Conservation (phyloP, 192 early-diverging fungal species). For the Coemansia sp. region DNA sequence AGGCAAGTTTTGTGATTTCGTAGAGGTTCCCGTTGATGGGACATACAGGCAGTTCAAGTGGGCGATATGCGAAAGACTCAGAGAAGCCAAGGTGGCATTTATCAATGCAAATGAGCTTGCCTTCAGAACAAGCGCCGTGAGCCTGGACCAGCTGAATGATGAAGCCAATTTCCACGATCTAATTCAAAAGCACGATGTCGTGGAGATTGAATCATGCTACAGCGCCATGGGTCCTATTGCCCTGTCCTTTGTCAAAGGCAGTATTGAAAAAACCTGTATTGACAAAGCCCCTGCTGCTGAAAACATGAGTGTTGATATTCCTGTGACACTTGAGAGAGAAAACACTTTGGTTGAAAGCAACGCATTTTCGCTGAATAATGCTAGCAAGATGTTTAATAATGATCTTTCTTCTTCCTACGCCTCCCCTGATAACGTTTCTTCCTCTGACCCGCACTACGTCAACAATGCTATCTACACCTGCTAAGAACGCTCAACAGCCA, state of each 20-base stretch:
- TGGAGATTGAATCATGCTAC: neutral
- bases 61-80: constrained; percentile 5
- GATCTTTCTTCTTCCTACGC: neutral
- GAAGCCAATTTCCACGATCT: neutral
- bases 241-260: neutral
- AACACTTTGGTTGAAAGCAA: constrained; percentile 9
- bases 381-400: neutral
- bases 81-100: constrained; percentile 4
- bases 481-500: neutral
- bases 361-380: neutral
- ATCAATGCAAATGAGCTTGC: constrained; percentile 4
- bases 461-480: constrained; percentile 1
- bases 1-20: constrained; percentile 5
- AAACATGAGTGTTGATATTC: neutral
- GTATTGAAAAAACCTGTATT: neutral
- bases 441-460: neutral
- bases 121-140: neutral
- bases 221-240: neutral
- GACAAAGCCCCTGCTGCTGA: neutral
- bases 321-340: neutral
- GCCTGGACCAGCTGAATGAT: neutral
- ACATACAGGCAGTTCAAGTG: constrained; percentile 2
- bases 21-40: neutral
- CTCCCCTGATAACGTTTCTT: neutral
- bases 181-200: neutral